phyloP scores from a whole-genome alignment of 441 rosid species.

The Aquilaria agallochum region DNA sequence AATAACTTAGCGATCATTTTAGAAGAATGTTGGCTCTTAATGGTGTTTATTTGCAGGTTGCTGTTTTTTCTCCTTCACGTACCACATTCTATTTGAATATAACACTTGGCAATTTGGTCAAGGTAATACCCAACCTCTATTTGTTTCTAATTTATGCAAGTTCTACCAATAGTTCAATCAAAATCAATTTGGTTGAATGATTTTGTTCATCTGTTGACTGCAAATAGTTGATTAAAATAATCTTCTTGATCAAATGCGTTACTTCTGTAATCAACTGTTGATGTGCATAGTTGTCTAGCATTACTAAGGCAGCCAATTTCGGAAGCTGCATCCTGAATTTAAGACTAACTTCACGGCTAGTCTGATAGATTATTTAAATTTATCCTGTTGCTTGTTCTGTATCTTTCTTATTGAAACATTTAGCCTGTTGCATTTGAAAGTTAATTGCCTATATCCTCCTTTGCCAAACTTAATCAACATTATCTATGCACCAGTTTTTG shows the following conservation, averaged over 20 bases:
- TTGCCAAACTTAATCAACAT: not conserved
- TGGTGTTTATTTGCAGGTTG: constrained; percentile 51
- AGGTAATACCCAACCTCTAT: constrained; percentile 38
- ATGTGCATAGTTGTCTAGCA: no score
- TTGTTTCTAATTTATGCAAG: not conserved
- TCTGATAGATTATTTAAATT: no score
- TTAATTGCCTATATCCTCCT: no score
- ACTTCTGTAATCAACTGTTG: no score
- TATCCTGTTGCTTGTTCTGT: no score
- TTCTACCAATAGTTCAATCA: not conserved
- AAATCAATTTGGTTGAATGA: not conserved
- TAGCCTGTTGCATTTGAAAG: no score
- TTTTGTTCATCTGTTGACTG: not conserved
- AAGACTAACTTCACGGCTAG: no score
- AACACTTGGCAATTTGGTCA: constrained; percentile 60
- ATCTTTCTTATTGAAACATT: no score
- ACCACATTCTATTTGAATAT: constrained; percentile 61
- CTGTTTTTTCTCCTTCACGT: constrained; percentile 58
- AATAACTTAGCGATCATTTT: not conserved
- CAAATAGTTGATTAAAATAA: not conserved
- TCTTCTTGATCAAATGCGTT: no score
- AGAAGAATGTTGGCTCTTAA: constrained; percentile 10
- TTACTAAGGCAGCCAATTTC: no score
- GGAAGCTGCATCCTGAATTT: no score
- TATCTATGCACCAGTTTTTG: not conserved